A percentile compares a stretch with the other conserved stretches of the same genome.
phyloP scores from a whole-genome alignment of 208 protist species.

The Acanthamoeba quina region DNA sequence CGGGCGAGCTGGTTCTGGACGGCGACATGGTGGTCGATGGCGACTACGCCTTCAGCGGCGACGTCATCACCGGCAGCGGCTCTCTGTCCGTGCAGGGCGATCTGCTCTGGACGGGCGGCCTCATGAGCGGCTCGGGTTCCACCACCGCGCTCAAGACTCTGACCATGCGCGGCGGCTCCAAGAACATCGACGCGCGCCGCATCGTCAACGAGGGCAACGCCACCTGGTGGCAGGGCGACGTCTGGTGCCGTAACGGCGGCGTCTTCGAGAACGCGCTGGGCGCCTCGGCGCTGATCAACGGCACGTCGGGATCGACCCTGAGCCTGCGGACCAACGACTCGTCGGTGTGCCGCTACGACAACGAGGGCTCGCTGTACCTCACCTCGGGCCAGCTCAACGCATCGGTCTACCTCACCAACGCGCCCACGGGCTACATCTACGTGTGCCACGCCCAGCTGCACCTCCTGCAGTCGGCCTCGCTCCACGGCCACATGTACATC shows the following conservation, averaged over 20 bases:
- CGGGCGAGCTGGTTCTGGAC: conserved; percentile 7
- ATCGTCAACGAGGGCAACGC: conserved; percentile 55
- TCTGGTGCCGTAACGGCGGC: conserved; percentile 21
- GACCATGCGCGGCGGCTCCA: conserved; percentile 31
- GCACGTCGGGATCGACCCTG: not conserved
- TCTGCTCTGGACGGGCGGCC: conserved; percentile 39
- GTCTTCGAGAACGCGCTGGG: conserved; percentile 14
- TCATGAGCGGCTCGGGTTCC: conserved; percentile 45
- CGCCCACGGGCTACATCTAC: conserved; percentile 65
- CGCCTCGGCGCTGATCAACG: not conserved
- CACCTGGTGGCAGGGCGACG: conserved; percentile 49
- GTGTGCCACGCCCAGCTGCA: conserved; percentile 57
- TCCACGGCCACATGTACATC: conserved; percentile 40
- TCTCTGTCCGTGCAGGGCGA: not conserved
- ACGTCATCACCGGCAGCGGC: conserved; percentile 15
- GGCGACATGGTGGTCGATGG: conserved; percentile 6
- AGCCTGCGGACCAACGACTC: conserved; percentile 35
- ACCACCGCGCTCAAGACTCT: not conserved
- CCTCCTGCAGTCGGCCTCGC: conserved; percentile 1
- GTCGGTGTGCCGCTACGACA: conserved; percentile 30
- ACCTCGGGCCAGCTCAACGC: conserved; percentile 56
- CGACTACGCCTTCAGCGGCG: conserved; percentile 25
- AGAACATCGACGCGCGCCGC: conserved; percentile 46
- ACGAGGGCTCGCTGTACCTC: conserved; percentile 46
- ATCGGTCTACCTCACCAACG: conserved; percentile 36